These are phyloP conservation scores for Paxillus involutus DNA, from an alignment of 768 basidiomycete genomes.

Conservation along the genomic window DNA sequence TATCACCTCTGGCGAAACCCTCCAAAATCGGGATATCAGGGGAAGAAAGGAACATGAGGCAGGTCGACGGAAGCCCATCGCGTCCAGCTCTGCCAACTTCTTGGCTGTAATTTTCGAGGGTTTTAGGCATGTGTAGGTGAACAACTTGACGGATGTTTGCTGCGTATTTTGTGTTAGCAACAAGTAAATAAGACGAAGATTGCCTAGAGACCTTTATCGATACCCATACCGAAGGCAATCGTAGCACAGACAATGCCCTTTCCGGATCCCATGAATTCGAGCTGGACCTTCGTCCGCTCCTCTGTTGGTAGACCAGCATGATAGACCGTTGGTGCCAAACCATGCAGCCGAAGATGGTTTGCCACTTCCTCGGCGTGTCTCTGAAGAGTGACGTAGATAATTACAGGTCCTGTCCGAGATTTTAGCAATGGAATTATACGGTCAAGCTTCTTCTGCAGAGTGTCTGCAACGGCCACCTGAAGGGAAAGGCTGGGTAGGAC, in stretches of 20 bases:
- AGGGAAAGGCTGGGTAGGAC: constrained; percentile 32
- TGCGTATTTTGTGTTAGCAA: not conserved
- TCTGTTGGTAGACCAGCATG: constrained; percentile 43
- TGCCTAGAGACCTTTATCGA: constrained; percentile 34
- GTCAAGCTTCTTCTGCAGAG: constrained; percentile 34
- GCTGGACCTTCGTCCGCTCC: constrained; percentile 36
- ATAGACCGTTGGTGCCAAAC: constrained; percentile 36
- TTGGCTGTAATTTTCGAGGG: constrained; percentile 45
- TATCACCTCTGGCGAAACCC: constrained; percentile 49
- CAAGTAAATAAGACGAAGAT: not conserved
- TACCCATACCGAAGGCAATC: constrained; percentile 49
- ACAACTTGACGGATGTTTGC: constrained; percentile 41
- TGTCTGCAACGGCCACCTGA: constrained; percentile 32
- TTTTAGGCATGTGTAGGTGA: constrained; percentile 45
- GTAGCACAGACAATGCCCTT: constrained; percentile 42
- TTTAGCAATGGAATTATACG: constrained; percentile 37
- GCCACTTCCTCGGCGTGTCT: constrained; percentile 40
- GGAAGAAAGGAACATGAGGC: constrained; percentile 44
- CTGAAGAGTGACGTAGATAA: constrained; percentile 48
- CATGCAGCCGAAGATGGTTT: constrained; percentile 20
- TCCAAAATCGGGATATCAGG: constrained; percentile 47
- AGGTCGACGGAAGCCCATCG: constrained; percentile 42
- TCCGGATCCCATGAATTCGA: constrained; percentile 38
- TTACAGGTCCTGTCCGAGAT: constrained; percentile 38
- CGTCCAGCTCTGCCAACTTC: constrained; percentile 47